phyloP scores from a whole-genome alignment of 2,329 filamentous ascomycete species.

The Pezicula rhizophila region DNA sequence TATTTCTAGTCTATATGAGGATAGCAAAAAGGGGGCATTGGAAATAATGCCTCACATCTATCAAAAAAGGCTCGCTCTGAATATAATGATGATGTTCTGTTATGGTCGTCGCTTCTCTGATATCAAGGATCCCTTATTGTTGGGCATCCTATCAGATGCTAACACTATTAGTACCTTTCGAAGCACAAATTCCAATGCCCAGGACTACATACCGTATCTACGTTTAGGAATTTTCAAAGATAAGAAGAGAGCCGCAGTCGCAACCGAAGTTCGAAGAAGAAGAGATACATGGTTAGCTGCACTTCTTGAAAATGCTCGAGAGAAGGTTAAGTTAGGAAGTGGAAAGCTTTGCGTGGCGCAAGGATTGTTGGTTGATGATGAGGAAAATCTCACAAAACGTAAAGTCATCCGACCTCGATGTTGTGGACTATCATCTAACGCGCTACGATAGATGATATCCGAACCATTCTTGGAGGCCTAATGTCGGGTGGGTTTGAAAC shows the following conservation, averaged over 20 bases:
- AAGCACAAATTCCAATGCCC: constrained; percentile 3
- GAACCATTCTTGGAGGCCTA: constrained; percentile 17
- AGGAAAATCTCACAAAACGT: constrained; percentile 2
- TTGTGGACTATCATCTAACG: background rate
- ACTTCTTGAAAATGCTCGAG: background rate
- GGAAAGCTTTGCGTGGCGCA: constrained; percentile 1
- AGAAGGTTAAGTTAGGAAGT: background rate
- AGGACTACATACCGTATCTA: constrained; percentile 2
- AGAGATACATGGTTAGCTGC: constrained; percentile 1
- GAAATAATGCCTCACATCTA: constrained; percentile 1
- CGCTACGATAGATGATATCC: constrained; percentile 10
- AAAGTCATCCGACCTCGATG: background rate
- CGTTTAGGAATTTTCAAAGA: background rate
- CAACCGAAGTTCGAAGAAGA: background rate
- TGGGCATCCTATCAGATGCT: background rate
- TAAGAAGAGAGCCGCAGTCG: background rate
- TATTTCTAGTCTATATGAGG: background rate
- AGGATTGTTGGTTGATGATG: background rate
- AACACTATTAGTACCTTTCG: constrained; percentile 1
- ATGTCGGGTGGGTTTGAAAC: constrained; percentile 22
- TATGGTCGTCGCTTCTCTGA: background rate
- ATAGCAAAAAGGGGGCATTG: background rate
- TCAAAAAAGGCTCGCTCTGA: background rate
- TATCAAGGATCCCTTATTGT: background rate
- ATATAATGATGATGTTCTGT: constrained; percentile 1